Evolutionary conservation across 495 filamentous ascomycete species (phyloP), one percentile per base, ranked within the genome.

Genomic region (Penicillium fimorum): DNA sequence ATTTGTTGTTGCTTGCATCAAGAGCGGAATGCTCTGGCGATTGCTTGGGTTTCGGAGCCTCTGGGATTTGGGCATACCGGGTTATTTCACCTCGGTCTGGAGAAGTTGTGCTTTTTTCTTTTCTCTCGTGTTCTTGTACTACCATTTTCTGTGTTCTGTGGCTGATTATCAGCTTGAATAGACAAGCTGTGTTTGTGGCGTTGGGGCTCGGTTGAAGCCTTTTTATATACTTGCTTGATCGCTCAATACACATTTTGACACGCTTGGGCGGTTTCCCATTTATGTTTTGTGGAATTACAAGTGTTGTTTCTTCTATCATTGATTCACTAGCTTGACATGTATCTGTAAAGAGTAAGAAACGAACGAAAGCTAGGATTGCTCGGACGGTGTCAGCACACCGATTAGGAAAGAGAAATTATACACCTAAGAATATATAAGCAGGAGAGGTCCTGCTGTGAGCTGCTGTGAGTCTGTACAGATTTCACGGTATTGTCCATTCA

Each of bases 361-460:
- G 22, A 41, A 30, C 18, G 24, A 40, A 27, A 5, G 35, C 20
- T 29, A 17, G n/a, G 24, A 51, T 41, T 51, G 9, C 30, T 6
- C 22, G 18, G 49, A 25, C 3, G 35, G 24, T 6, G 22, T 51
- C 22, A 50, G 5, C 18, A 15, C 30, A 40, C 33, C 41, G 37
- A 13, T 20, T 24, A 45, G 41, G 51, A 41, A 24, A 29, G 43
- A 29, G 43, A 51, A 6, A 43, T 11, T 32, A 43, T 40, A 58
- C 38, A 44, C 25, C 13, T 61, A 61, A 61, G 30, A 32, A 62
- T 58, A 51, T 25, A 30, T 15, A 41, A 5, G 27, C 18, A 38
- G 13, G 32, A n/a, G 12, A 35, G 3, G 5, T 29, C 15, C 32
- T 11, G 38, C 37, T 24, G 15, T n/a, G 15, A 43, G 13, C 32